Base-by-base conservation (phyloP, 176 grass and related monocot genomes). In the Oryza australiensis region DNA sequence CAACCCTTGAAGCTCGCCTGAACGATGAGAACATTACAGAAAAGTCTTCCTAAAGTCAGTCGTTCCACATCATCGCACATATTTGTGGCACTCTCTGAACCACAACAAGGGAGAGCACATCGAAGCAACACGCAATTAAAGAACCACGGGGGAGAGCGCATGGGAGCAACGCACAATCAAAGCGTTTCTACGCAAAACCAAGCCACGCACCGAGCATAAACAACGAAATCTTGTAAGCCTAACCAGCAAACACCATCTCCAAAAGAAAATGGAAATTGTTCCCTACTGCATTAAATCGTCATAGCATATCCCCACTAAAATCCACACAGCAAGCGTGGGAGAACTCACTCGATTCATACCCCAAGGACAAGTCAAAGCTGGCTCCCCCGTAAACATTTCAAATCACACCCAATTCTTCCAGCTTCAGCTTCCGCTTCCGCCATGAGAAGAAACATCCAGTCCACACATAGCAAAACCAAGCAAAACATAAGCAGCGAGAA, bases 351-450 rank as follows among this genome's bases (percentile, higher is more conserved):
- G 48, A 67, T 32, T 29, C 57, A 22, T 32, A 37, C 13, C 5
- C 8, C 16, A 42, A 30, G 40, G 67, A 80, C 40, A 40, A 55
- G 57, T 71, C 82, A 80, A 89, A 85, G 35, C 70, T 51, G 26
- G 70, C 35, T 64, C 66, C 38, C 66, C 10, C 45, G 35, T 51
- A 68, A 60, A 33, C 26, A 77, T 46, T 57, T 37, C 35, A 46
- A 80, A 78, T 64, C 78, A 62, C 15, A 35, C 27, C 45, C 48
- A 37, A 71, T 43, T 76, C 33, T 2, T 45, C 30, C 37, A 53
- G 35, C 33, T 34, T 34, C 37, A 53, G 35, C 33, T 34, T 34
- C 33, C 33, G 33, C 15, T 15, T 46, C 43, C 46, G 4, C 66
- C 72, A 2, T 9, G 28, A 0, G 16, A 77, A 77, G 55, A 62